Conservation (phyloP, 176 grass and related monocot genomes). For the Alloteropsis semialata region DNA sequence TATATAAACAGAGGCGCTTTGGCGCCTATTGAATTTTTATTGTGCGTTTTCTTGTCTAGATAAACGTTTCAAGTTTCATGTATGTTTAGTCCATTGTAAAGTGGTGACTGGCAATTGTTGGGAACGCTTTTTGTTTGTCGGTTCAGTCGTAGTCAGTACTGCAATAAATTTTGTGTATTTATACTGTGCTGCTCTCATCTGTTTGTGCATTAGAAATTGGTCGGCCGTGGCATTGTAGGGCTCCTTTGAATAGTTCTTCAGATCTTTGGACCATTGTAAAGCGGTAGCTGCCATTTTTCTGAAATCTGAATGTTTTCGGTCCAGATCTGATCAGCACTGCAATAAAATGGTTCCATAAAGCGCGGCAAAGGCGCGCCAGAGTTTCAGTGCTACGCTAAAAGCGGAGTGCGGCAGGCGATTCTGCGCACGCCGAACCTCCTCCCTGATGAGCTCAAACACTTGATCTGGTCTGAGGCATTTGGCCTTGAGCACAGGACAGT, state of each 20-base stretch:
- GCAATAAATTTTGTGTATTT: constrained; percentile 40
- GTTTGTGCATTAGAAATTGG: constrained; percentile 6
- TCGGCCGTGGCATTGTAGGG: neutral
- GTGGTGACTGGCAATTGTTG: constrained; percentile 4
- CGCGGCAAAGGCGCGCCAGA: too few species aligned
- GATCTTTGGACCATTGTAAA: neutral
- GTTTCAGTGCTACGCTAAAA: too few species aligned
- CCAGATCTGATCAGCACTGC: neutral
- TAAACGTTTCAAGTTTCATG: constrained; percentile 25
- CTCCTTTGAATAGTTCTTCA: neutral
- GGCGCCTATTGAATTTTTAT: constrained; percentile 31
- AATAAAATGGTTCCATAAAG: too few species aligned
- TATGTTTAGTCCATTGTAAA: constrained; percentile 36
- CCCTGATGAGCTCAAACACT: too few species aligned
- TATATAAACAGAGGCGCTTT: constrained; percentile 36
- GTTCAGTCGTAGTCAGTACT: constrained; percentile 6
- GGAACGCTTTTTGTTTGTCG: constrained; percentile 16
- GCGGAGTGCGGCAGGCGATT: too few species aligned
- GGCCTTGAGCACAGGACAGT: too few species aligned
- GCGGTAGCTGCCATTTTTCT: neutral
- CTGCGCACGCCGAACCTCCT: too few species aligned
- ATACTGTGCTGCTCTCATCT: neutral
- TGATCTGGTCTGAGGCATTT: too few species aligned
- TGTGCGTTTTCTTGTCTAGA: constrained; percentile 27
- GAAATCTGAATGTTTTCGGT: neutral